phyloP scores from a whole-genome alignment of 306 rosid genomes.

The Fragaria iinumae region DNA sequence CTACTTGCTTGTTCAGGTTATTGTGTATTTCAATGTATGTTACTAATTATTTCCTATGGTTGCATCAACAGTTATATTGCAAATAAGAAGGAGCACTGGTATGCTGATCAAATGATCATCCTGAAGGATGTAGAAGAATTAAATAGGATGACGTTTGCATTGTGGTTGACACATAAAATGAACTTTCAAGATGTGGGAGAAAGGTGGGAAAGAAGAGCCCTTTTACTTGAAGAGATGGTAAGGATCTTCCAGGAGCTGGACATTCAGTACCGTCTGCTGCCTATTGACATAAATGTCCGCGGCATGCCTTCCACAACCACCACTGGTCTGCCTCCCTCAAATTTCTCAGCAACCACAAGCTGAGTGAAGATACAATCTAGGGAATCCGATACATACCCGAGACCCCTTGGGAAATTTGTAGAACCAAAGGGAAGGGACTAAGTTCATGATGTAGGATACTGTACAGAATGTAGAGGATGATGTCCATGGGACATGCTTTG shows the following conservation, averaged over 20 bases:
- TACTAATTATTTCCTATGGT: constrained; percentile 4
- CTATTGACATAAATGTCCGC: constrained; percentile 60
- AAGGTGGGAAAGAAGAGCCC: constrained; percentile 55
- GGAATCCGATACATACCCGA: background rate
- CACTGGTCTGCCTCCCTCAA: constrained; percentile 53
- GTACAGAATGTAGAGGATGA: constrained; percentile 18
- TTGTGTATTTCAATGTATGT: background rate
- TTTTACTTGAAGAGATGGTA: constrained; percentile 68
- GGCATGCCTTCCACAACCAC: constrained; percentile 44
- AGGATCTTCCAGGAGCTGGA: constrained; percentile 74
- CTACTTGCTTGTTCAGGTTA: background rate
- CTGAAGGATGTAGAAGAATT: constrained; percentile 52
- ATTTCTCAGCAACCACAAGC: constrained; percentile 37
- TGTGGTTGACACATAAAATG: constrained; percentile 76
- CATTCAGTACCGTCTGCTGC: constrained; percentile 67
- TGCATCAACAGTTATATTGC: constrained; percentile 61
- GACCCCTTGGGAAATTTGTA: background rate
- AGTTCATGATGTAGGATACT: constrained; percentile 13
- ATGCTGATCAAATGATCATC: constrained; percentile 53
- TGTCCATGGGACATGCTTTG: background rate
- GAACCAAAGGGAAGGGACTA: background rate
- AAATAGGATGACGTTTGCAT: constrained; percentile 50
- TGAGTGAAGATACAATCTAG: constrained; percentile 25
- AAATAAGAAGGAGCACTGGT: constrained; percentile 87
- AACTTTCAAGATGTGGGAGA: constrained; percentile 87